These are phyloP conservation scores for Cladophialophora exuberans DNA, from an alignment of 2,329 filamentous ascomycete species.

Conservation along the genomic window DNA sequence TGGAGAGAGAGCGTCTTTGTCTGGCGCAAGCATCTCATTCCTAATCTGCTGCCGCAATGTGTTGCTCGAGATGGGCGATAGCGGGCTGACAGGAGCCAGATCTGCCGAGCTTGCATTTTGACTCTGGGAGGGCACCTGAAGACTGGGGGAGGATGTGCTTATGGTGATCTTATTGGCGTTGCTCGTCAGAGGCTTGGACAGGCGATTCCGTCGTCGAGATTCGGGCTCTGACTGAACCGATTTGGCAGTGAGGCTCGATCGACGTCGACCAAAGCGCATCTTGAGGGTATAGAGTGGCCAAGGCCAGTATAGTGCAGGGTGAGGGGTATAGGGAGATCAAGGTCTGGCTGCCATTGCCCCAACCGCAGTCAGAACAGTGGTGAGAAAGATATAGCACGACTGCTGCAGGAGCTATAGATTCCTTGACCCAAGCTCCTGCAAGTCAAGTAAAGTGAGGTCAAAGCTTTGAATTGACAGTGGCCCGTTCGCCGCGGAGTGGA, in stretches of 20 bases:
- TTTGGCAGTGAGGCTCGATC: conserved; percentile 18
- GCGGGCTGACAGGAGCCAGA: conserved; percentile 4
- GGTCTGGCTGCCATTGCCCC: background rate
- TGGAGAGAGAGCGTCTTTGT: conserved; percentile 5
- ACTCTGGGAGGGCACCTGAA: conserved; percentile 15
- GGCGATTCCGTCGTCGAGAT: conserved; percentile 29
- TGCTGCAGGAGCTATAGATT: background rate
- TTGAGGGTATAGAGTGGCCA: too few relatives aligned
- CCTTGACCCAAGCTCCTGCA: background rate
- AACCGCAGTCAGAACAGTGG: background rate
- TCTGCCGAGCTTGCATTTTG: conserved; percentile 22
- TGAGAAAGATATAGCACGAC: background rate
- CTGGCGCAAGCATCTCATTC: conserved; percentile 6
- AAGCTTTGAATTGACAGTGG: background rate
- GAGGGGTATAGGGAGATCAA: background rate
- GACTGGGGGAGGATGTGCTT: conserved; percentile 18
- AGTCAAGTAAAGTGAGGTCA: background rate
- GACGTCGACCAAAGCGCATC: conserved; percentile 27
- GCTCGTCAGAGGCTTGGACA: conserved; percentile 33
- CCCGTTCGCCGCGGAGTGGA: background rate
- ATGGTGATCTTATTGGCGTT: conserved; percentile 26
- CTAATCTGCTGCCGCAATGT: conserved; percentile 18
- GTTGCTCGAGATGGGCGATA: conserved; percentile 18
- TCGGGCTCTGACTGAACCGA: conserved; percentile 19
- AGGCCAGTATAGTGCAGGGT: background rate